phyloP scores from a whole-genome alignment of 2,329 filamentous ascomycete species.

The Fusarium virguliforme region DNA sequence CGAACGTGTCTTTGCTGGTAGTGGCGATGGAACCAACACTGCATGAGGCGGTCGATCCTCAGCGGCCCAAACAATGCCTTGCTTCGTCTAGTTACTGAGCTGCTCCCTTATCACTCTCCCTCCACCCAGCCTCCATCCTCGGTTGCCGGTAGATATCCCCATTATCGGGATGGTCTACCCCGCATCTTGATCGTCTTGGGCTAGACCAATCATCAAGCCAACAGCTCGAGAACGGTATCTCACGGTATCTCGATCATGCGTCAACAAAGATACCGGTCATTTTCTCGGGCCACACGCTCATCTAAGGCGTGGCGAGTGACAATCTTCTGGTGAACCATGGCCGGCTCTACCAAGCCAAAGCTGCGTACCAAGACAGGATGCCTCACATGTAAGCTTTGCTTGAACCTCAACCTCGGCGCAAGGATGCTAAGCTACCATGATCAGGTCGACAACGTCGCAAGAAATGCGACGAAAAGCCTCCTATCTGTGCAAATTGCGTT shows the following conservation, averaged over 20 bases:
- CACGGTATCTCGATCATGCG: constrained; percentile 6
- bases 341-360: background rate
- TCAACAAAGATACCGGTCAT: background rate
- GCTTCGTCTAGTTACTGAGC: no score
- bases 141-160: constrained; percentile 1
- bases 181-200: constrained; percentile 5
- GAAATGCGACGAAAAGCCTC: constrained; percentile 39
- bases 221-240: constrained; percentile 5
- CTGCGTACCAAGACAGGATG: constrained; percentile 43
- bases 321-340: constrained; percentile 7
- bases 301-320: background rate
- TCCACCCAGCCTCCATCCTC: background rate
- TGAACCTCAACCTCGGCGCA: accelerated
- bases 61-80: no score
- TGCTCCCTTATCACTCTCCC: background rate
- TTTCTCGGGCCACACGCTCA: background rate
- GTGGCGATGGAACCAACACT: no score
- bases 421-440: background rate
- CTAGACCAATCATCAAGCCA: constrained; percentile 7
- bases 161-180: constrained; percentile 8
- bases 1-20: no score
- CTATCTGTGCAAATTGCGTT: constrained; percentile 29
- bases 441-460: constrained; percentile 40
- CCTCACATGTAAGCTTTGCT: constrained; percentile 28
- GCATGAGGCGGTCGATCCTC: no score